phyloP scores from a whole-genome alignment of 202 grass and related monocot genomes.

The Elaeis oleifera region DNA sequence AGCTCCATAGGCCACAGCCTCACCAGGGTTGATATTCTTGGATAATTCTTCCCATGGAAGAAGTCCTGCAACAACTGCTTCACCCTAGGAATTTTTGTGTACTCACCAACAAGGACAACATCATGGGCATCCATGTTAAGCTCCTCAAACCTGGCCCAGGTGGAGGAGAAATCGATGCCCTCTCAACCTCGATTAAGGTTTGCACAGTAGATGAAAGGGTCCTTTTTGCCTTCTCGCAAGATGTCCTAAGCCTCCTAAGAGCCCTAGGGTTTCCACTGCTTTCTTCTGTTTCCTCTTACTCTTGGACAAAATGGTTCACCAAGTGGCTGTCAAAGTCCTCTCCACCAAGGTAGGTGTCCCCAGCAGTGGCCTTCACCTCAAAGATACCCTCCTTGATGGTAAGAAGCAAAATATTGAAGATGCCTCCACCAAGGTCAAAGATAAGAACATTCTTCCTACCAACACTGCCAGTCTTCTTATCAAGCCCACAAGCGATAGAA shows the following conservation, averaged over 20 bases:
- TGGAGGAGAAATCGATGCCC: slow-evolving; percentile 17
- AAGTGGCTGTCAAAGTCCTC: slow-evolving; percentile 22
- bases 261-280: slow-evolving; percentile 11
- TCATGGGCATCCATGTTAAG: slow-evolving; percentile 26
- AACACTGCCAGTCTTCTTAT: slow-evolving; percentile 18
- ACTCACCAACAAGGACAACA: slow-evolving; percentile 19
- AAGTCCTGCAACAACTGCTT: slow-evolving; percentile 21
- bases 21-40: slow-evolving; percentile 21
- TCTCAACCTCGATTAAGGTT: slow-evolving; percentile 22
- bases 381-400: slow-evolving; percentile 24
- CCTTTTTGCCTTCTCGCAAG: slow-evolving; percentile 17
- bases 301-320: slow-evolving; percentile 25
- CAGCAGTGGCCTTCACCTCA: slow-evolving; percentile 18
- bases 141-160: slow-evolving; percentile 15
- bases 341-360: slow-evolving; percentile 15
- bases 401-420: slow-evolving; percentile 12
- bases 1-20: slow-evolving; percentile 18
- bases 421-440: slow-evolving; percentile 23
- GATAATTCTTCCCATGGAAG: slow-evolving; percentile 23
- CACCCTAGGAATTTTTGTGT: slow-evolving; percentile 14
- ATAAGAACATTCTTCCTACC: slow-evolving; percentile 23
- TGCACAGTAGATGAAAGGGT: slow-evolving; percentile 21
- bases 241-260: slow-evolving; percentile 12
- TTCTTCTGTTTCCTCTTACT: slow-evolving; percentile 25
- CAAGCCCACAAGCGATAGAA: slow-evolving; percentile 33